A percentile compares a stretch with the other conserved stretches of the same genome.
Conservation (phyloP, 306 rosid genomes). For the Begonia loranthoides region DNA sequence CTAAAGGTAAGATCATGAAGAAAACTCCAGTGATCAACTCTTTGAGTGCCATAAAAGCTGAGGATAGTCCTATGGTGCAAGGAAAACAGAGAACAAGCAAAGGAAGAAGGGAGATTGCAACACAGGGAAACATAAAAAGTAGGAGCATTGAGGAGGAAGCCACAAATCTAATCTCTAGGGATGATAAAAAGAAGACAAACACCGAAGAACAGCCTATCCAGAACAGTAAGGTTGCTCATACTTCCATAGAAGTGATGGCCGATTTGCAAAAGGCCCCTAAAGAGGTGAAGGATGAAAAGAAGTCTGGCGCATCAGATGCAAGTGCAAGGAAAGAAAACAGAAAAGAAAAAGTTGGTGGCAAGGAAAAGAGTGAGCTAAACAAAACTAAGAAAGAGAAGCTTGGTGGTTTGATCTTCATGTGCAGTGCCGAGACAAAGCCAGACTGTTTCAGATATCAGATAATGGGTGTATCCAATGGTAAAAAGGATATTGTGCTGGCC, state of each 20-base stretch:
- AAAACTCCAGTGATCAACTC: slow-evolving; percentile 21
- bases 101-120: slow-evolving; percentile 4
- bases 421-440: slow-evolving; percentile 82
- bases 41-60: slow-evolving; percentile 12
- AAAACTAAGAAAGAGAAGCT: slow-evolving; percentile 35
- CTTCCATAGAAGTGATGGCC: slow-evolving; percentile 9
- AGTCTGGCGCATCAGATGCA: slow-evolving; percentile 16
- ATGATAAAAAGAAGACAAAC: slow-evolving; percentile 16
- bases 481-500: slow-evolving; percentile 44
- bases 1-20: slow-evolving; percentile 35
- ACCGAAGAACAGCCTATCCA: slow-evolving; percentile 10
- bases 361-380: slow-evolving; percentile 12
- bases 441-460: slow-evolving; percentile 64
- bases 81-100: slow-evolving; percentile 15
- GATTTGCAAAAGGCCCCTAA: slow-evolving; percentile 16
- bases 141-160: slow-evolving; percentile 12
- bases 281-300: slow-evolving; percentile 17
- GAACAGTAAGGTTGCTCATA: slow-evolving; percentile 15
- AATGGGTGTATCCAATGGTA: slow-evolving; percentile 64
- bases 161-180: slow-evolving; percentile 15
- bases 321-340: slow-evolving; percentile 15
- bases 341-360: slow-evolving; percentile 15
- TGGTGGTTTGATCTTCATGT: slow-evolving; percentile 92
- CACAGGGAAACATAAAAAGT: slow-evolving; percentile 17
- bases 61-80: slow-evolving; percentile 12